Conservation (phyloP, 306 rosid genomes). For the Begonia masoniana region DNA sequence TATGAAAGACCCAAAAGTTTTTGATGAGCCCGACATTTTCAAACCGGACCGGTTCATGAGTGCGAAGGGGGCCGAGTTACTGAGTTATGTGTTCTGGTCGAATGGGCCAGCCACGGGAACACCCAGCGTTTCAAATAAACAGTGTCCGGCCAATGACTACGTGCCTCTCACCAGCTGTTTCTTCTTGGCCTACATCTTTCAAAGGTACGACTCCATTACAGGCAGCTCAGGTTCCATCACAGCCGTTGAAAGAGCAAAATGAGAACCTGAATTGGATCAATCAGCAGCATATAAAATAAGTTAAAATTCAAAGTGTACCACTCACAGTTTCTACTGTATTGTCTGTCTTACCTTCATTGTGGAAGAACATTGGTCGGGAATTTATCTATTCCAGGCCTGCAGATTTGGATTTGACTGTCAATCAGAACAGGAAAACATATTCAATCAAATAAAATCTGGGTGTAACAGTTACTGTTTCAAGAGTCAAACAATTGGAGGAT, state of each 20-base stretch:
- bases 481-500: too few relatives aligned
- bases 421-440: too few relatives aligned
- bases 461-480: too few relatives aligned
- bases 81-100: conserved; percentile 69
- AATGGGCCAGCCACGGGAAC: conserved; percentile 78
- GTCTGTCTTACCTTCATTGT: too few relatives aligned
- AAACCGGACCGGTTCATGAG: conserved; percentile 57
- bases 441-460: too few relatives aligned
- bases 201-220: conserved; percentile 57
- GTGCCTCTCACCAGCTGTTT: conserved; percentile 49
- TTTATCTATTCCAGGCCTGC: too few relatives aligned
- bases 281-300: conserved; percentile 6
- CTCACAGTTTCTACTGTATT: too few relatives aligned
- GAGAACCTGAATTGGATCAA: not conserved
- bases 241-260: conserved; percentile 33
- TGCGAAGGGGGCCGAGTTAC: conserved; percentile 37
- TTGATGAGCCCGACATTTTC: conserved; percentile 59
- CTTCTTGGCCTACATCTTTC: conserved; percentile 43
- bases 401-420: too few relatives aligned
- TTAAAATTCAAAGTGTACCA: too few relatives aligned
- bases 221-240: conserved; percentile 50
- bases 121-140: conserved; percentile 47
- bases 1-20: conserved; percentile 51
- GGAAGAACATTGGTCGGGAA: too few relatives aligned
- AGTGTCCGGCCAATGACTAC: conserved; percentile 66